Conservation (phyloP, 1,284 basidiomycete species). For the Erythrobasidium hasegawianum region DNA sequence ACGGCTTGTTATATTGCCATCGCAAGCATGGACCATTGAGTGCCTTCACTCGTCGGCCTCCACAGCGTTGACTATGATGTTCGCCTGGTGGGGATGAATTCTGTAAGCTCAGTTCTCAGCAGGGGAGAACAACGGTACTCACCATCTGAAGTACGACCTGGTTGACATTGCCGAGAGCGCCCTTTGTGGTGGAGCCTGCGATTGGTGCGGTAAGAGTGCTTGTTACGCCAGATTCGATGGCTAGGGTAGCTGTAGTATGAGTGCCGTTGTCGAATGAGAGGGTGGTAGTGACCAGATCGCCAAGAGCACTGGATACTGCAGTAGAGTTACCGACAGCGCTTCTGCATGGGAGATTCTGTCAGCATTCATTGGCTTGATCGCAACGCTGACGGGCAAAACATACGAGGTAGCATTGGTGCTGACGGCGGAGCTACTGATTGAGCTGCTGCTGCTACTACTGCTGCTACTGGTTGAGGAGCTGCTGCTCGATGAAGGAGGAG, state of each 20-base stretch:
- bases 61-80: conserved; percentile 17
- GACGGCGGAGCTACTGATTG: background rate
- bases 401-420: background rate
- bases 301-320: background rate
- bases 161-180: conserved; percentile 10
- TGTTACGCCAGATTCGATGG: background rate
- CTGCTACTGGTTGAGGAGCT: too few species aligned
- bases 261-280: conserved; percentile 1
- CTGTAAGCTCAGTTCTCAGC: background rate
- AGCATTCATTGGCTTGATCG: background rate
- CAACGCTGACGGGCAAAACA: too few species aligned
- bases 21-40: too few species aligned
- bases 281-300: background rate
- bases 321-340: background rate
- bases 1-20: too few species aligned
- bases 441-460: background rate
- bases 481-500: too few species aligned
- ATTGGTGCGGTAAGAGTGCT: background rate
- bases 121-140: background rate
- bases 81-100: conserved; percentile 1
- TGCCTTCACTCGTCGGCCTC: background rate
- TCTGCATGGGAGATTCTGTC: background rate
- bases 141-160: conserved; percentile 26
- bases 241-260: background rate
- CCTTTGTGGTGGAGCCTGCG: background rate